Percentiles rank a stretch among this genome's conserved stretches.
These are phyloP conservation scores for Cupressus sempervirens DNA, from an alignment of 75 land plant species.

Conservation along the genomic window DNA sequence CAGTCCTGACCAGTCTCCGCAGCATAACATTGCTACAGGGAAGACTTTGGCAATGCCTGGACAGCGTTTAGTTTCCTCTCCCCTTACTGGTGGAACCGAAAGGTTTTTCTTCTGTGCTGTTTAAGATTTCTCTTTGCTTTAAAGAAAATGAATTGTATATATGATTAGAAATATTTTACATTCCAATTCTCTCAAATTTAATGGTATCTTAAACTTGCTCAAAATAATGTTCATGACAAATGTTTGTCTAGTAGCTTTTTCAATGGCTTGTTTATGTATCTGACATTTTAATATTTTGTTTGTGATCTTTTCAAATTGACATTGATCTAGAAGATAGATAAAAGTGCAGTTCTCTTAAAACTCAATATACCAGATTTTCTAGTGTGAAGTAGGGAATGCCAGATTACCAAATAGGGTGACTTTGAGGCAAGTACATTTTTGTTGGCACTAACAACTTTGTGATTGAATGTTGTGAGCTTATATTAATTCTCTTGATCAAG, in stretches of 20 bases:
- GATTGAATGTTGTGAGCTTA: background rate
- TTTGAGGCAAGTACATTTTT: background rate
- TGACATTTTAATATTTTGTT: background rate
- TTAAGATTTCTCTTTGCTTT: background rate
- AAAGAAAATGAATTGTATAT: background rate
- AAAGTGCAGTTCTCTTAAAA: background rate
- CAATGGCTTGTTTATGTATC: background rate
- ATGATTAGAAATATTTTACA: background rate
- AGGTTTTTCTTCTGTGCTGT: background rate
- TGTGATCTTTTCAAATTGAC: background rate
- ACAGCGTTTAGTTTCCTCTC: slow-evolving; percentile 19
- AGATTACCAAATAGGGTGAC: too few species aligned
- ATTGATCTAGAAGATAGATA: background rate
- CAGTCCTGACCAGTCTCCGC: slow-evolving; percentile 40
- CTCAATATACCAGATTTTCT: background rate
- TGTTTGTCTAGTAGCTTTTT: background rate
- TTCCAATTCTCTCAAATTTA: background rate
- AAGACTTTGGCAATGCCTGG: slow-evolving; percentile 24
- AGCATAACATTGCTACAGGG: slow-evolving; percentile 18
- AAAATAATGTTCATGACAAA: background rate
- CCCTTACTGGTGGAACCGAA: slow-evolving; percentile 8
- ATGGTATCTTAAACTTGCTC: background rate
- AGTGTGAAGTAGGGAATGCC: background rate
- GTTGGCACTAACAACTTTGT: background rate
- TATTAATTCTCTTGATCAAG: background rate